Evolutionary conservation across 176 grass and related monocot genomes (phyloP).

Genomic region (maize (Zea mays)): DNA sequence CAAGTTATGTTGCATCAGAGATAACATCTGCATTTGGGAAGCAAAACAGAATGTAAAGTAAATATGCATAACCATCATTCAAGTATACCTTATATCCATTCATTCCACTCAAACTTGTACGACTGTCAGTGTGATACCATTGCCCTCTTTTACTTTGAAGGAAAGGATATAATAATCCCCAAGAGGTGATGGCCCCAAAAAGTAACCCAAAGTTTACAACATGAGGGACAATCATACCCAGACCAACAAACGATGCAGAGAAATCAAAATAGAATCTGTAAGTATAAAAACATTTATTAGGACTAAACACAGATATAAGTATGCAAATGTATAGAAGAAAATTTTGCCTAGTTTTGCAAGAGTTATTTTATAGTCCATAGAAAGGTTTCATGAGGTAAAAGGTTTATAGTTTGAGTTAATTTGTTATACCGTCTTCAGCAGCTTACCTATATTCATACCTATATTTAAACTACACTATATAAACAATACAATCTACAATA

Average conservation of each 20-base stretch:
- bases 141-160: slow-evolving; percentile 52
- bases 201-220: slow-evolving; percentile 54
- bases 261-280: slow-evolving; percentile 78
- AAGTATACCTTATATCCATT: slow-evolving; percentile 65
- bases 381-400: neutral
- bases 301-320: neutral
- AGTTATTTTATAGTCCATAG: neutral
- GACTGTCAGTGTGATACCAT: slow-evolving; percentile 55
- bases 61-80: neutral
- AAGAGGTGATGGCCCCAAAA: slow-evolving; percentile 52
- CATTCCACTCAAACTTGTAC: slow-evolving; percentile 51
- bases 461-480: too few relatives aligned
- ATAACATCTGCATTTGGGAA: neutral
- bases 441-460: too few relatives aligned
- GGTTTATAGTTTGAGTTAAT: neutral
- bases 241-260: slow-evolving; percentile 50
- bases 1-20: too few relatives aligned
- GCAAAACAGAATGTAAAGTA: neutral
- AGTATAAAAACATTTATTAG: neutral
- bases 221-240: slow-evolving; percentile 69
- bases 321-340: neutral
- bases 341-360: neutral
- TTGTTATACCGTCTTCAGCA: too few relatives aligned
- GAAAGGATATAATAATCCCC: slow-evolving; percentile 61
- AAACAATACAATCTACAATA: too few relatives aligned